Evolutionary conservation across 257 asterid genomes (phyloP), one percentile per base, ranked within the genome.

Genomic region (Coffea eugenioides): DNA sequence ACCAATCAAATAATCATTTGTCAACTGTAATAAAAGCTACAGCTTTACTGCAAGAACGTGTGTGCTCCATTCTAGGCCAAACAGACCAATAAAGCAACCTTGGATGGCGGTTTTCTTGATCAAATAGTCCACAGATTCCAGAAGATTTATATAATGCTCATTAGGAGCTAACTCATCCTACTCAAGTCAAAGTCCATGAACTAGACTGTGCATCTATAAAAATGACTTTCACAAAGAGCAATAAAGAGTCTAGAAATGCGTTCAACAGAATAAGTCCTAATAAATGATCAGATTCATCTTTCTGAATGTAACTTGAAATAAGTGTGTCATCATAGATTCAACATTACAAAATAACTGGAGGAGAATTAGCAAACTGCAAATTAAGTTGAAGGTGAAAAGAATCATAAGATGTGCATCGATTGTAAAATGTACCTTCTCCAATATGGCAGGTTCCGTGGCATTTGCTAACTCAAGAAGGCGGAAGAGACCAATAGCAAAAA

Each of bases 401-500:
- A 57, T 21, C 25, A 70, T 45, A 6, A 43, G 4, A 69, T 11
- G 76, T 52, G 34, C n/a, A 41, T 41, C 45, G 8, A 64, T 71
- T 57, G 67, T 51, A 25, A 70, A 48, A 74, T 46, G 71, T 87
- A 93, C 98, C 97, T 92, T 93, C 41, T 92, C 98, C 70, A 95
- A 83, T 57, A 91, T 49, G 76, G 91, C 83, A 69, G 98, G 98
- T 75, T 95, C 99, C 46, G 96, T 82, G 75, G 97, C 93, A 87
- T 92, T 93, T 84, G 97, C 86, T 82, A 93, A 85, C 89, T 95
- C 99, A 78, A 95, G 98, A 80, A 95, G 84, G 65, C 97, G 97
- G 83, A 95, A 95, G 77, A 95, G 97, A 72, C 98, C 99, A 84
- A 95, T 90, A 3, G 98, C 97, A 88, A 93, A 92, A 89, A 95